Base-by-base conservation (phyloP, 1,139 yeast genomes). In the Blastobotrys serpentis region DNA sequence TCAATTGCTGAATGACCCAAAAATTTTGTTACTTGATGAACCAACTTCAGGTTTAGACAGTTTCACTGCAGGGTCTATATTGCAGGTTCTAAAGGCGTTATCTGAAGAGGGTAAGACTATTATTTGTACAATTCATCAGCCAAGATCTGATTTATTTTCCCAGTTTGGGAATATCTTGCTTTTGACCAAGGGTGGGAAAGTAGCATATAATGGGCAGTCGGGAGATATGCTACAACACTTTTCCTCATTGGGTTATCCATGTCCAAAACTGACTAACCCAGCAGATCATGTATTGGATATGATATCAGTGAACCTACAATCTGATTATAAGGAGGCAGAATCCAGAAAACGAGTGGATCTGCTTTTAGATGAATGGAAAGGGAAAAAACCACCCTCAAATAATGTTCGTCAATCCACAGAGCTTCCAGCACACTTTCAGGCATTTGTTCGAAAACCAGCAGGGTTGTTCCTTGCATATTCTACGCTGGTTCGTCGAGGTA, bases 21-120 rank as follows among this genome's bases (percentile, higher is more conserved):
- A 82, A 54, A 75, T 87, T 26, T 66, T 87, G 43, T 75, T 86
- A 48, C 68, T 87, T 37, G 96, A 88, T 66, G 96, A 88, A 58
- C 96, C 96, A 1, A 87, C 96, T 0, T 85, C 95, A 0, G 96
- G 96, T 0, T 71, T 88, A 19, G 96, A 88, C 64, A 79, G 92
- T 18, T 80, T 86, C 47, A 86, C 95, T 0, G 86, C 96, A 0
- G 74, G 79, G 1, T 77, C 89, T 0, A 84, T 87, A 42, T 65
- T 88, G 41, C 73, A 74, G 33, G 79, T 87, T 43, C 70, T 88
- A 50, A 72, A 78, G 41, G 71, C 73, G 3, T 67, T 88, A 37
- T 81, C 88, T 0, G 71, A 74, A 11, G 76, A 77, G 46, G 82
- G 85, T 0, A 81, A 87, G 16, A 87, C 95, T 0, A 71, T 88